Conservation (phyloP, 495 filamentous ascomycete species). For the Xylaria castorea region DNA sequence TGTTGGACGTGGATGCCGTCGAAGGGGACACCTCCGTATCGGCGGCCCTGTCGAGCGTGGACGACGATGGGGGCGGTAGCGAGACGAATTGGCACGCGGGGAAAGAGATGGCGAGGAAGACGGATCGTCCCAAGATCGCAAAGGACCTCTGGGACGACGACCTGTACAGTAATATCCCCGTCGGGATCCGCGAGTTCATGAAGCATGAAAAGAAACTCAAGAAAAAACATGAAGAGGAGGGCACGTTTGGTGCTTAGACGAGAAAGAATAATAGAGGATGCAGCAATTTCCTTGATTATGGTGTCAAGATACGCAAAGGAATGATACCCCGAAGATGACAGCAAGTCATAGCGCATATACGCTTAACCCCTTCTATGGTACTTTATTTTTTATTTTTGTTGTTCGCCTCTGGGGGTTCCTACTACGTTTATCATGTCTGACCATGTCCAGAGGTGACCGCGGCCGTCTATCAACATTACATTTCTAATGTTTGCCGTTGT, state of each 20-base stretch:
- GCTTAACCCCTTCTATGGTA: neutral
- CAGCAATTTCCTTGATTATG: neutral
- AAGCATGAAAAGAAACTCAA: slow-evolving; percentile 91
- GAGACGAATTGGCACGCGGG: slow-evolving; percentile 66
- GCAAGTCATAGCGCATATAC: slow-evolving; percentile 12
- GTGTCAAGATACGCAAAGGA: neutral
- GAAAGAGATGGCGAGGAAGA: slow-evolving; percentile 32
- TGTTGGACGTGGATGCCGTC: neutral
- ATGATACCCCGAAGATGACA: slow-evolving; percentile 23
- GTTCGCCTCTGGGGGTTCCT: neutral
- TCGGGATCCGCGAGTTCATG: slow-evolving; percentile 98
- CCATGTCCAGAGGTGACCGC: slow-evolving; percentile 27
- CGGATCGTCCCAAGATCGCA: slow-evolving; percentile 40
- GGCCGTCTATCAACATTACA: slow-evolving; percentile 37
- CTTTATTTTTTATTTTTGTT: neutral
- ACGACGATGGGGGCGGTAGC: slow-evolving; percentile 82
- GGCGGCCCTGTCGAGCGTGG: slow-evolving; percentile 60
- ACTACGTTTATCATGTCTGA: slow-evolving; percentile 26
- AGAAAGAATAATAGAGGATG: neutral
- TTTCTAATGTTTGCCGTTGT: slow-evolving; percentile 27
- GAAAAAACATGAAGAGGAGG: slow-evolving; percentile 65
- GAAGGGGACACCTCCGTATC: neutral
- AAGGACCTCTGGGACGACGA: slow-evolving; percentile 62
- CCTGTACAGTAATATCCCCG: slow-evolving; percentile 81
- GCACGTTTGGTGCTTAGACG: slow-evolving; percentile 47